Evolutionary conservation across 2,329 filamentous ascomycete genomes (phyloP).

Genomic region (Diplodia sapinea): DNA sequence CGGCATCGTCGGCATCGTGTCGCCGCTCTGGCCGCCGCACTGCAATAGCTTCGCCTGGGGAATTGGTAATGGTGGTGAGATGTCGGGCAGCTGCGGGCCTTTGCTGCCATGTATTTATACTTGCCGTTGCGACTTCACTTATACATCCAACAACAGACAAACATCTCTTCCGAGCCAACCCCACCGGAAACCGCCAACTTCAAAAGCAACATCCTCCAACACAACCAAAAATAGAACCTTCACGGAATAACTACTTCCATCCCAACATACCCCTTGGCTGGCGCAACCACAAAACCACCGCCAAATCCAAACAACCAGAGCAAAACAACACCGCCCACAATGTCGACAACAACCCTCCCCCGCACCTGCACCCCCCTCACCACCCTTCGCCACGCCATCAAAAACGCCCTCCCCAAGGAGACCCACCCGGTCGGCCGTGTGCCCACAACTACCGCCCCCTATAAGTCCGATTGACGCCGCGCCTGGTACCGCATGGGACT

Average conservation of each 20-base stretch:
- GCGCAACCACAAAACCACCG: too few species aligned
- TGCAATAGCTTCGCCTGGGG: background rate
- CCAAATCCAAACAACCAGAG: background rate
- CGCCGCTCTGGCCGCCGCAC: conserved; percentile 1
- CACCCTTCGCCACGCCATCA: background rate
- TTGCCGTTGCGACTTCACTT: too few species aligned
- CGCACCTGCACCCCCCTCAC: background rate
- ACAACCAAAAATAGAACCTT: background rate
- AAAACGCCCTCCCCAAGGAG: background rate
- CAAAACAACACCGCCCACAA: background rate
- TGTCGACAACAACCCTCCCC: background rate
- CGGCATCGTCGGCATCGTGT: conserved; percentile 13
- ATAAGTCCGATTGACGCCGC: conserved; percentile 4
- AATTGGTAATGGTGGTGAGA: background rate
- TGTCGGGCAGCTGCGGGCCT: background rate
- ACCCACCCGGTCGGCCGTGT: background rate
- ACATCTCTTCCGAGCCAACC: background rate
- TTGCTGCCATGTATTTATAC: background rate
- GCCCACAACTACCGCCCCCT: background rate
- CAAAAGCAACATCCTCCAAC: background rate
- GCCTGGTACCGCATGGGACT: background rate
- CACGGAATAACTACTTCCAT: background rate
- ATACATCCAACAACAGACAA: background rate
- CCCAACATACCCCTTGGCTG: too few species aligned
- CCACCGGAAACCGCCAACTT: background rate